Evolutionary conservation across 768 basidiomycete species (phyloP), one percentile per base, ranked within the genome.

Genomic region (Guyanaporus albipodus): DNA sequence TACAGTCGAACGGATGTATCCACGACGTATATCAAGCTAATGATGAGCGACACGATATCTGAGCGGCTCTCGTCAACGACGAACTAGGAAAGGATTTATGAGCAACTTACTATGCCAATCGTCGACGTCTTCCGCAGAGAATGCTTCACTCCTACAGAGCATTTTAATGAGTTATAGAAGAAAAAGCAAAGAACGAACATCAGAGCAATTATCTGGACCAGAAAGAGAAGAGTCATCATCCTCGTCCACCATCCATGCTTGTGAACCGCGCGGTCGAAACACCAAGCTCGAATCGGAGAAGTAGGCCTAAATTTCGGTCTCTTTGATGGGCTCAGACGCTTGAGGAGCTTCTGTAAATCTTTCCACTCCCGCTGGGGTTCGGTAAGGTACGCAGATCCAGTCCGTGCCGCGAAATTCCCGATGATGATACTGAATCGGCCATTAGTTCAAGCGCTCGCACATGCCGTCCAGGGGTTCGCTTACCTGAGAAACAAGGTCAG

Each of bases 211-310:
- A 96, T 89, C 61, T 97, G 94, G 15, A 88, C 33, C 17, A 88
- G 63, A 57, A 92, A 94, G 19, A 95, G 62, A 4, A 79, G 61
- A 0, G 91, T 92, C 78, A 94, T 87, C 39, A 69, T 69, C 46
- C 84, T 73, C 6, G 86, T 78, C 94, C 94, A 98, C 82, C 85
- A 91, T 2, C 95, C 95, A 57, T 92, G 87, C 64, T 97, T 98
- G 51, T 82, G 75, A 14, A 91, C 81, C 0, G 95, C 94, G 23
- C 92, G 79, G 46, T 94, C 87, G 61, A 82, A 95, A 63, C 95
- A 97, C 93, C 95, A 97, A 18, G 76, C 73, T 42, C 85, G 75
- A 24, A 91, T 56, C 0, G 56, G 52, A 50, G 67, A 74, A 0
- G 65, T 67, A 0, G 91, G 91, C 15, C 76, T 73, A 14, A 49